These are phyloP conservation scores for Neurospora hispaniola DNA, from an alignment of 495 filamentous ascomycete species.

Conservation along the genomic window DNA sequence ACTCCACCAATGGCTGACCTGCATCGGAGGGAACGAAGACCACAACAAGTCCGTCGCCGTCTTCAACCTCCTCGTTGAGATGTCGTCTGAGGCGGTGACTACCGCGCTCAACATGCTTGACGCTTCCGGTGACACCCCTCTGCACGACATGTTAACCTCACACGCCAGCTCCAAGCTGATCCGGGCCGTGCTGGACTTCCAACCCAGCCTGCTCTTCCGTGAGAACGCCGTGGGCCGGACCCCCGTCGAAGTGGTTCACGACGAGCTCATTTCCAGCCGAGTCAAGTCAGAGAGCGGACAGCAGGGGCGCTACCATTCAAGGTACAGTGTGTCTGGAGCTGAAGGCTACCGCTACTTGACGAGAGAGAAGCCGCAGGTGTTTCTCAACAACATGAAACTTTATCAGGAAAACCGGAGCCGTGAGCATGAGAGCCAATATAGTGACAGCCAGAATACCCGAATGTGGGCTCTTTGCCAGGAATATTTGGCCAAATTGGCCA, in stretches of 20 bases:
- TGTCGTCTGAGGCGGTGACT: slow-evolving; percentile 31
- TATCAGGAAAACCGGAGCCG: background rate
- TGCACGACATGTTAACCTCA: slow-evolving; percentile 42
- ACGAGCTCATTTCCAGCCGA: slow-evolving; percentile 30
- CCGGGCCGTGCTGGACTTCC: slow-evolving; percentile 40
- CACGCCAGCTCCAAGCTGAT: slow-evolving; percentile 23
- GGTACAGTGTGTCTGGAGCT: background rate
- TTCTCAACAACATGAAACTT: background rate
- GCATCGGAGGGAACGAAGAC: slow-evolving; percentile 1
- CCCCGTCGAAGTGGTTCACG: slow-evolving; percentile 52
- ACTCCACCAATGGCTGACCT: slow-evolving; percentile 27
- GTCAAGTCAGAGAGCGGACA: background rate
- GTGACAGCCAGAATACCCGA: background rate
- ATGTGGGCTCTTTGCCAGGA: background rate
- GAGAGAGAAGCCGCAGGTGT: background rate
- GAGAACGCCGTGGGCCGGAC: slow-evolving; percentile 66
- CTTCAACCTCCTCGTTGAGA: slow-evolving; percentile 36
- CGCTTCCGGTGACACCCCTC: slow-evolving; percentile 53
- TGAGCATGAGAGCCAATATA: background rate
- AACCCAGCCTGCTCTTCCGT: slow-evolving; percentile 47
- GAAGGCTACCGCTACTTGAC: background rate
- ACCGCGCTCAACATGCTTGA: slow-evolving; percentile 50
- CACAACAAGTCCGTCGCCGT: slow-evolving; percentile 14
- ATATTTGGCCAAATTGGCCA: background rate
- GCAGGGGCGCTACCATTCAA: background rate